Conservation (phyloP, 805 yeast genomes). For the Starmerella cellae region DNA sequence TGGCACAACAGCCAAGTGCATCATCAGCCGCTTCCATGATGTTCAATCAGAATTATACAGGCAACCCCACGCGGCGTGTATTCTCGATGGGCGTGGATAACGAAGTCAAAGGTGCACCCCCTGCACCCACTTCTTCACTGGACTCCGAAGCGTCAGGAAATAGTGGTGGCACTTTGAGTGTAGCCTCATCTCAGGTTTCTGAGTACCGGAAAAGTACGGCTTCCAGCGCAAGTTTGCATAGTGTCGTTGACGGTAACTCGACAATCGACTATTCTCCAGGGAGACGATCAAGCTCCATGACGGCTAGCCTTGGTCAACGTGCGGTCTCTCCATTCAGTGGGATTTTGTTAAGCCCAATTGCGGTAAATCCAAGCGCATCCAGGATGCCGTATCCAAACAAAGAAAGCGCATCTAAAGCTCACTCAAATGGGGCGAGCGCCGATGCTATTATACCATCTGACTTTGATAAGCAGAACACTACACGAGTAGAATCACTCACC, state of each 20-base stretch:
- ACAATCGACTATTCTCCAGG: neutral
- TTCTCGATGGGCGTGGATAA: conserved; percentile 19
- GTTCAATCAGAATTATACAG: conserved; percentile 14
- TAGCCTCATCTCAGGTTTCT: neutral
- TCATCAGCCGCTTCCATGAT: conserved; percentile 14
- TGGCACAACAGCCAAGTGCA: neutral
- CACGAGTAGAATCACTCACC: conserved; percentile 1
- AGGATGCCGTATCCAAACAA: no score
- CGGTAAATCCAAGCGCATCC: neutral
- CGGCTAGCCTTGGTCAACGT: neutral
- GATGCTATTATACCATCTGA: neutral
- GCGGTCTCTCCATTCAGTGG: neutral
- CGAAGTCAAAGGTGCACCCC: conserved; percentile 3
- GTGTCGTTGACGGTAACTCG: neutral
- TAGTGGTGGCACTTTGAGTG: no score
- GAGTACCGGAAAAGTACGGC: no score
- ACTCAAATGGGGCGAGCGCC: neutral
- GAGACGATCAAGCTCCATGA: neutral
- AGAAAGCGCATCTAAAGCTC: neutral
- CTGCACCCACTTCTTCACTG: neutral
- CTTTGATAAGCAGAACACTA: neutral
- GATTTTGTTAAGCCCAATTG: neutral
- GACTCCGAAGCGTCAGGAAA: neutral
- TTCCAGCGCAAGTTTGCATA: neutral
- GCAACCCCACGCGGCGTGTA: conserved; percentile 15